phyloP scores from a whole-genome alignment of 192 early-diverging fungal genomes.

The Coemansia sp. region DNA sequence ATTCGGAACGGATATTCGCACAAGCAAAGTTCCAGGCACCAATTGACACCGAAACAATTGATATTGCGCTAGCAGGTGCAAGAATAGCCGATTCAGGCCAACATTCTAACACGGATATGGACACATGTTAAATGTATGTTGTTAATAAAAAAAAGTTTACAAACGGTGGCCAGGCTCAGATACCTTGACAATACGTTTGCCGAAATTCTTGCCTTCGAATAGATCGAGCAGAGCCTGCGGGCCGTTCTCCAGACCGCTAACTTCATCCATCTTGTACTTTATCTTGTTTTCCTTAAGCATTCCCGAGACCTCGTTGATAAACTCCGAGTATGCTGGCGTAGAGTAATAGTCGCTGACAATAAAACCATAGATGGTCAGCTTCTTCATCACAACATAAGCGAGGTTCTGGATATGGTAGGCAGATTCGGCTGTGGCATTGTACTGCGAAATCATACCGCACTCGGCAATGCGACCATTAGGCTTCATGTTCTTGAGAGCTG shows the following conservation, averaged over 20 bases:
- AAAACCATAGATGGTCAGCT: conserved; percentile 65
- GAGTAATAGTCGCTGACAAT: conserved; percentile 57
- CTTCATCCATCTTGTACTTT: conserved; percentile 57
- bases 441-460: conserved; percentile 78
- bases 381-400: conserved; percentile 55
- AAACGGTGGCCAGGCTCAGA: conserved; percentile 10
- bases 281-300: conserved; percentile 64
- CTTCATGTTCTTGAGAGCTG: conserved; percentile 63
- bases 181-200: conserved; percentile 61
- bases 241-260: conserved; percentile 66
- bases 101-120: too few relatives aligned
- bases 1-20: conserved; percentile 68
- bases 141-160: neutral
- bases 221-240: conserved; percentile 62
- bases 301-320: conserved; percentile 57
- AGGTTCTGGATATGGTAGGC: conserved; percentile 62
- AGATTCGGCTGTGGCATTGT: conserved; percentile 56
- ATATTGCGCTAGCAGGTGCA: conserved; percentile 14
- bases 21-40: conserved; percentile 75
- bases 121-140: too few relatives aligned
- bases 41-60: conserved; percentile 22
- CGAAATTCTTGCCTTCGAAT: conserved; percentile 68
- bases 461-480: conserved; percentile 63
- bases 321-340: conserved; percentile 48
- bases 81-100: neutral